These are phyloP conservation scores for Ceratocystis albifundus DNA, from an alignment of 2,329 filamentous ascomycete species.

Conservation along the genomic window DNA sequence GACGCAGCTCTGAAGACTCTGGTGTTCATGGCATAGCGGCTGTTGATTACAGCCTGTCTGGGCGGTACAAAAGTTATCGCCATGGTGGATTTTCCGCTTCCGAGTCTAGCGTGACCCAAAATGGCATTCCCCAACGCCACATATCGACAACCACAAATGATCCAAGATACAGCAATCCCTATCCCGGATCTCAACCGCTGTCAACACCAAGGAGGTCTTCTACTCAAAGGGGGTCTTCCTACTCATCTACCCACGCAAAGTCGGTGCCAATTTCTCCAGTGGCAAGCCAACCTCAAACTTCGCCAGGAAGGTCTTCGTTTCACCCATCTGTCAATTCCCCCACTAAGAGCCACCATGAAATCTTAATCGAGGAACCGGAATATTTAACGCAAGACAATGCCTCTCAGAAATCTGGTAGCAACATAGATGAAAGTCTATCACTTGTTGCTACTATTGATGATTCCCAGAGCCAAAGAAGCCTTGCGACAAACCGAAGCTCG, in stretches of 20 bases:
- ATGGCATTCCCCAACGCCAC: neutral
- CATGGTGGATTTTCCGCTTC: neutral
- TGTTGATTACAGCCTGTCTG: neutral
- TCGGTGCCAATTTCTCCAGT: neutral
- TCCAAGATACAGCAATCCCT: neutral
- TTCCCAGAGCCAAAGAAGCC: constrained; percentile 15
- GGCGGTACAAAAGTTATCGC: neutral
- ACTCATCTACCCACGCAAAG: neutral
- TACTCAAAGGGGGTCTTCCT: neutral
- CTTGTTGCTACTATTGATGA: constrained; percentile 48
- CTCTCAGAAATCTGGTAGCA: neutral
- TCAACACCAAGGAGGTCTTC: neutral
- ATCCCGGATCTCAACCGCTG: neutral
- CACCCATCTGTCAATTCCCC: neutral
- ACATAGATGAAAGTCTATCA: constrained; percentile 39
- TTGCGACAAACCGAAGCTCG: neutral
- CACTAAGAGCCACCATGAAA: neutral
- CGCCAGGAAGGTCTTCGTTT: neutral
- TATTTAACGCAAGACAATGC: neutral
- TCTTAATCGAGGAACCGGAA: neutral
- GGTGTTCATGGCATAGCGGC: constrained; percentile 13
- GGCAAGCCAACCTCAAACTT: neutral
- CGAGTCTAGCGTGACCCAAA: neutral
- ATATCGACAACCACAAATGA: neutral
- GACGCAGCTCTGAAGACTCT: constrained; percentile 17